phyloP scores from a whole-genome alignment of 805 yeast genomes.

The Schwanniomyces sp. region DNA sequence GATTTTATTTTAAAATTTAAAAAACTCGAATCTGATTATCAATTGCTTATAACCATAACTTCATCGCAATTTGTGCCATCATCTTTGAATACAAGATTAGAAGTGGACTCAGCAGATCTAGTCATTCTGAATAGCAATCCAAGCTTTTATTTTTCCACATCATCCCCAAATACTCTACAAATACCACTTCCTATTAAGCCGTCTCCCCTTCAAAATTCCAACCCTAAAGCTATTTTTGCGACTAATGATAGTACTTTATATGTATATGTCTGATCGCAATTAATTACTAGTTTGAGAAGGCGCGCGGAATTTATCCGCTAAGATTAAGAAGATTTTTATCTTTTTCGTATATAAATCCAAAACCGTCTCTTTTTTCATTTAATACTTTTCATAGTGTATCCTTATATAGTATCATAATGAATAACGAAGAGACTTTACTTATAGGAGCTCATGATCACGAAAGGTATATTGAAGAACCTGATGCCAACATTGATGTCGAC shows the following conservation, averaged over 20 bases:
- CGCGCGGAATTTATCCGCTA: constrained; percentile 1
- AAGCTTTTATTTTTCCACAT: constrained; percentile 9
- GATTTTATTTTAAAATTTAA: constrained; percentile 2
- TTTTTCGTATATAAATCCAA: not conserved
- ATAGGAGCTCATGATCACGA: constrained; percentile 18
- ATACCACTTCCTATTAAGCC: constrained; percentile 9
- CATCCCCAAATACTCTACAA: constrained; percentile 1
- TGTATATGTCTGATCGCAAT: constrained; percentile 10
- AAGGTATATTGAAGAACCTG: constrained; percentile 11
- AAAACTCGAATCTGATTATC: constrained; percentile 1
- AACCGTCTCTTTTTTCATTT: no score
- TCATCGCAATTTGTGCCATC: constrained; percentile 14
- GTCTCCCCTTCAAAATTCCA: not conserved
- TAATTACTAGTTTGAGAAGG: not conserved
- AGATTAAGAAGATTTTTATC: not conserved
- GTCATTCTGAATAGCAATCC: constrained; percentile 11
- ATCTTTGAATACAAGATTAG: constrained; percentile 9
- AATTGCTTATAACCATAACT: constrained; percentile 14
- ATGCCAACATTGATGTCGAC: not conserved
- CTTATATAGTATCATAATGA: constrained; percentile 11
- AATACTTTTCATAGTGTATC: not conserved
- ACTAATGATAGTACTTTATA: constrained; percentile 13
- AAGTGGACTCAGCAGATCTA: constrained; percentile 6
- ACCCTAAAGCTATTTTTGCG: constrained; percentile 11
- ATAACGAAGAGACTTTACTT: constrained; percentile 25